phyloP scores from a whole-genome alignment of 139 green algal genomes.

The Zygnema circumcarinatum region DNA sequence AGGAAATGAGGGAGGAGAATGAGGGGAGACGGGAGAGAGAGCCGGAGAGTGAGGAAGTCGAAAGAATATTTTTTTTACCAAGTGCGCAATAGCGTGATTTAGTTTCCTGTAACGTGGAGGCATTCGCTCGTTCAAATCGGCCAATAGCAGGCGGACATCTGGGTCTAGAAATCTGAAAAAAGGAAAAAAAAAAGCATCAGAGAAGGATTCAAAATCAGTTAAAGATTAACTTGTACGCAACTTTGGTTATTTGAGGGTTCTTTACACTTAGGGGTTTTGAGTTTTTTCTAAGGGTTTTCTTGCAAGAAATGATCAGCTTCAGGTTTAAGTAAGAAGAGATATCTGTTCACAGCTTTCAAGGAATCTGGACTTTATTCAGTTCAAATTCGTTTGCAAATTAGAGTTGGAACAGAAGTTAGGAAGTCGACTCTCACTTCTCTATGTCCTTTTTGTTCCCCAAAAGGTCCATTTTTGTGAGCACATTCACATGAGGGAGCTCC shows the following conservation, averaged over 20 bases:
- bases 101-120: conserved; percentile 49
- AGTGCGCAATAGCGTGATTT: conserved; percentile 57
- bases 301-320: too few species aligned
- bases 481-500: conserved; percentile 95
- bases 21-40: background rate
- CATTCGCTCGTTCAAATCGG: conserved; percentile 57
- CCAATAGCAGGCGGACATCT: conserved; percentile 54
- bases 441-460: conserved; percentile 35
- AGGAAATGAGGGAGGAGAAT: too few species aligned
- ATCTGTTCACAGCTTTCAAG: too few species aligned
- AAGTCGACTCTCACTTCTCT: conserved; percentile 19
- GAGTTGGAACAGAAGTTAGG: background rate
- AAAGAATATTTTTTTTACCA: conserved; percentile 46
- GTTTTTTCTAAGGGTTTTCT: too few species aligned
- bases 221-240: too few species aligned
- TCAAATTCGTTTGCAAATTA: background rate
- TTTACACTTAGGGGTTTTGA: too few species aligned
- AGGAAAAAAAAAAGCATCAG: background rate
- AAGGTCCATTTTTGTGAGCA: conserved; percentile 98
- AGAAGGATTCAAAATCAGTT: background rate
- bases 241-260: too few species aligned
- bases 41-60: background rate
- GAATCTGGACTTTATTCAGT: too few species aligned
- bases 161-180: conserved; percentile 57
- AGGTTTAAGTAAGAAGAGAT: too few species aligned